Conservation (phyloP, 257 asterid genomes). For the Perilla frutescens region DNA sequence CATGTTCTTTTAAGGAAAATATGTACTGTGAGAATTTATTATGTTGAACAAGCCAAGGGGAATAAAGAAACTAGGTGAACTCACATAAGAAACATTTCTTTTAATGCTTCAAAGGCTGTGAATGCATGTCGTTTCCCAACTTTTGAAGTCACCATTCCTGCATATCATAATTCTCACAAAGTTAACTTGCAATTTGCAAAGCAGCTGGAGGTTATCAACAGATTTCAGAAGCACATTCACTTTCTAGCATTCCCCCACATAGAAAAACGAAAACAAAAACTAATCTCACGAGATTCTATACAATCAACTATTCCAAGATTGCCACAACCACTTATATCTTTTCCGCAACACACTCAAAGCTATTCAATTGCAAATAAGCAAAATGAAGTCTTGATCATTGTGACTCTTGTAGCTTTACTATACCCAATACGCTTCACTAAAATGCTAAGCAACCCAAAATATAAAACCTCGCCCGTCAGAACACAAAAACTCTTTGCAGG, state of each 20-base stretch:
- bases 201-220: constrained; percentile 3
- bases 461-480: not conserved
- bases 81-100: constrained; percentile 86
- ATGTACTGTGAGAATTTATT: not conserved
- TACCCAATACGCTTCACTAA: not conserved
- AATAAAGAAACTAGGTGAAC: constrained; percentile 26
- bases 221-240: not conserved
- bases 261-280: constrained; percentile 23
- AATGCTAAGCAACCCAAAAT: constrained; percentile 4
- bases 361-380: constrained; percentile 21
- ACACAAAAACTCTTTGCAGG: not conserved
- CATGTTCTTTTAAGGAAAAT: not conserved
- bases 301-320: not conserved
- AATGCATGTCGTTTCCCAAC: constrained; percentile 95
- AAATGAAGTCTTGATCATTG: constrained; percentile 8
- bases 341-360: not conserved
- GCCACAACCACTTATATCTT: not conserved
- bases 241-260: not conserved
- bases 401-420: not conserved
- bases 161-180: constrained; percentile 40
- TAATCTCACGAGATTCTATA: constrained; percentile 1
- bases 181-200: constrained; percentile 11
- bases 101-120: constrained; percentile 86
- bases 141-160: constrained; percentile 97
- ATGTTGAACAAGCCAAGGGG: constrained; percentile 14